Evolutionary conservation across 306 rosid species (phyloP), one percentile per base, ranked within the genome.

Genomic region (Gastrolobium bilobum): DNA sequence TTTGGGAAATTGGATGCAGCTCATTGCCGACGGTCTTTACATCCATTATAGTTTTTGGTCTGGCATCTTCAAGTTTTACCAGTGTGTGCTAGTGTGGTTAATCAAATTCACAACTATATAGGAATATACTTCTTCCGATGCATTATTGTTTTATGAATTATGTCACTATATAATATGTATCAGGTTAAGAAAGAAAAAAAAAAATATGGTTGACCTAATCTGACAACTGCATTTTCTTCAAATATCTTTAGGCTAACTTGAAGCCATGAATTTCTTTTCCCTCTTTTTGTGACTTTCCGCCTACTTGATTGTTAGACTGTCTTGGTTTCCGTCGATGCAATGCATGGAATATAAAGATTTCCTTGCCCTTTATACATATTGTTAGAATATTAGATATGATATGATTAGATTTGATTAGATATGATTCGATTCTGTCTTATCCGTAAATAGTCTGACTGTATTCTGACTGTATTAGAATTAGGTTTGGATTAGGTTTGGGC

Each of bases 161-260:
- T 72, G 26, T 43, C 47, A 14, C 38, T 50, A 13, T 47, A 33
- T 11, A 37, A 14, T 62, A 37, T 38, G 10, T 62, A 33, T 34
- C 29, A 44, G 58, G 46, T 54, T 51, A 14, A 44, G 54, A 72
- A 56, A 54, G 73, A 77, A 8, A 30, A 64, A 38, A 77, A 8
- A 30, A 64, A 38, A 52, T 52, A 52, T 52, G 44, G 35, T 77
- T 64, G 64, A 15, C 56, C 58, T 26, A 50, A 63, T 20, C 42
- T 48, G 37, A 46, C 40, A 48, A 52, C 47, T 75, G 62, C 14
- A 50, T 35, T 75, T 66, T 48, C 34, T 40, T 79, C 6, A 51
- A 59, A 48, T 60, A 60, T 71, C 7, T 35, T 31, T 51, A 3
- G 71, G 26, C 65, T 59, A 35, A 37, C 6, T 33, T 69, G 60